Evolutionary conservation across 805 yeast genomes (phyloP), one percentile per base, ranked within the genome.

Genomic region (Pichia exigua): DNA sequence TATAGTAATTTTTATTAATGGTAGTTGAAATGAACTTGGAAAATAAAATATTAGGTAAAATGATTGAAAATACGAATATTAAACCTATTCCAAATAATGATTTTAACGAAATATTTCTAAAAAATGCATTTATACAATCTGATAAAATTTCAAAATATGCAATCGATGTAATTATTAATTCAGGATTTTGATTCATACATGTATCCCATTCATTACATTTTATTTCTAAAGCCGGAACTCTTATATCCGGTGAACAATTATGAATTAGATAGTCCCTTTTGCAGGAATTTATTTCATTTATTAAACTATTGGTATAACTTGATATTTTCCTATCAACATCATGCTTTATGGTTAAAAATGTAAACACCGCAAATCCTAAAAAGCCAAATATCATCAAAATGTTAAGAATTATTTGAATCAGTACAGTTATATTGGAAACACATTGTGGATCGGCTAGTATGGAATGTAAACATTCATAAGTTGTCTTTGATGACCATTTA

Each of bases 151-250:
- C 69, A 50, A 65, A 65, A 49, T 65, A 65, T 1, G 68, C 69
- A 30, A 55, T 65, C 2, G 69, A 61, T 4, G 67, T 61, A 39
- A 63, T 55, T 22, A 67, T 65, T 50, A 69, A 59, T 26, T 77
- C 75, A 11, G 95, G 91, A 56, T 88, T 92, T 46, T 82, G 70
- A 59, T 82, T 79, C 90, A 88, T 87, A 65, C 99, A 94, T 52
- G 75, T 76, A 54, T 79, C 84, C 94, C 95, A 88, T 38, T 73
- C 74, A 38, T 75, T 71, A 66, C 99, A 92, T 15, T 78, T 70
- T 2, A 68, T 66, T 59, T 85, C 94, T 18, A 89, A 65, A 0
- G 88, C 90, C 0, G 96, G 96, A 0, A 82, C 91, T 15, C 92
- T 71, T 45, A 61, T 58, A 3, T 73, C 81, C 4, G 79, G 78